Evolutionary conservation across 768 basidiomycete genomes (phyloP).

Genomic region (Sutorius australiensis): DNA sequence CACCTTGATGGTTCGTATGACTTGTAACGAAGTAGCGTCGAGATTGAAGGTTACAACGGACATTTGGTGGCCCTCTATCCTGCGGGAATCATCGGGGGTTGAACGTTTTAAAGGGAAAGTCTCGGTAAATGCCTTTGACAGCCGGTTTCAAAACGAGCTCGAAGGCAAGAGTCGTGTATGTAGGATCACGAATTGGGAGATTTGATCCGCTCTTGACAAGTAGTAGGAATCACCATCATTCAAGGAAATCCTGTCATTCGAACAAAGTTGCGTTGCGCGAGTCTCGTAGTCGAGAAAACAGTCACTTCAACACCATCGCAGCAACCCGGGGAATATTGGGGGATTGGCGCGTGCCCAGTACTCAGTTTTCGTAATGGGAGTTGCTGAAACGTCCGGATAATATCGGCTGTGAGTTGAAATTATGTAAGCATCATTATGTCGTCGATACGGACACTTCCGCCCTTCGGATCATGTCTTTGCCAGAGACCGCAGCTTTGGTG

Average conservation of each 20-base stretch:
- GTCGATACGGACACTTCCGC: background rate
- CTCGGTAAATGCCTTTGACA: background rate
- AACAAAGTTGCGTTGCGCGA: background rate
- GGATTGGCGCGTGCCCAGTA: background rate
- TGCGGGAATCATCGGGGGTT: background rate
- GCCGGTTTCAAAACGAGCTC: background rate
- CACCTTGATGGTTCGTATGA: background rate
- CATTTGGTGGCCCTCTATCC: background rate
- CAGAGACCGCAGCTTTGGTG: slow-evolving; percentile 13
- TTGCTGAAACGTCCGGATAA: background rate
- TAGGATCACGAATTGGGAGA: background rate
- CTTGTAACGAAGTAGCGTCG: background rate
- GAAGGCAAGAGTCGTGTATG: background rate
- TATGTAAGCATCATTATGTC: background rate
- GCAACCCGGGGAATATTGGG: background rate
- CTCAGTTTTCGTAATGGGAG: background rate
- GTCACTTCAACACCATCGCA: too few species aligned
- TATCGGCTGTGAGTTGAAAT: background rate
- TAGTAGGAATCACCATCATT: background rate
- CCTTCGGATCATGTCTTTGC: slow-evolving; percentile 21
- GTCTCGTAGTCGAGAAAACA: too few species aligned
- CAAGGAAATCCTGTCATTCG: background rate
- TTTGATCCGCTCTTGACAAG: background rate
- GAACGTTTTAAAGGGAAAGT: background rate
- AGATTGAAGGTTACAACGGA: background rate